Conservation (phyloP, 1,284 basidiomycete species). For the Heimioporus retisporus region DNA sequence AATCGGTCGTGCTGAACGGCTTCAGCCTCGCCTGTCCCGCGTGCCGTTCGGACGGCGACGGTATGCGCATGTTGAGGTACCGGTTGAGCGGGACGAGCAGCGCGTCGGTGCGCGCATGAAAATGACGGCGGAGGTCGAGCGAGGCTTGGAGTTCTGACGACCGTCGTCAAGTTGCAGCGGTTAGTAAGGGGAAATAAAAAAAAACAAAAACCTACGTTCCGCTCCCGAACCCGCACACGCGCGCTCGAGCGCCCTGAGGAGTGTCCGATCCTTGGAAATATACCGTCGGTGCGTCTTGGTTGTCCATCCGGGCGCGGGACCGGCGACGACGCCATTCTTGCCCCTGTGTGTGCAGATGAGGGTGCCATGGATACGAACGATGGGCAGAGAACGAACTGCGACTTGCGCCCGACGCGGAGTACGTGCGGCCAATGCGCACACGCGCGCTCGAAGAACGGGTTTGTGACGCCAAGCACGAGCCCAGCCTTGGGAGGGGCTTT, state of each 20-base stretch:
- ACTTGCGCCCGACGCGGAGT: constrained; percentile 68
- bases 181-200: background rate
- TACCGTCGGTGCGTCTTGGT: constrained; percentile 86
- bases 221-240: constrained; percentile 61
- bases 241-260: constrained; percentile 77
- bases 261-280: constrained; percentile 83
- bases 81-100: constrained; percentile 94
- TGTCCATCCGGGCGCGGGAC: constrained; percentile 77
- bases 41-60: constrained; percentile 64
- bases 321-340: constrained; percentile 47
- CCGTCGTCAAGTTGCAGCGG: background rate
- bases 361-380: background rate
- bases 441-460: constrained; percentile 92
- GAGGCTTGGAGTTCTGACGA: constrained; percentile 68
- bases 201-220: constrained; percentile 58
- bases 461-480: constrained; percentile 91
- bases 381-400: constrained; percentile 46
- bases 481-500: constrained; percentile 89
- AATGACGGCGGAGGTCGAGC: constrained; percentile 84
- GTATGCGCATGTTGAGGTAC: constrained; percentile 93
- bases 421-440: constrained; percentile 96
- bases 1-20: constrained; percentile 84
- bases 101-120: constrained; percentile 89
- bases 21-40: constrained; percentile 57
- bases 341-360: background rate